Base-by-base conservation (phyloP, 1,284 basidiomycete species). In the Apiotrichum sp. region DNA sequence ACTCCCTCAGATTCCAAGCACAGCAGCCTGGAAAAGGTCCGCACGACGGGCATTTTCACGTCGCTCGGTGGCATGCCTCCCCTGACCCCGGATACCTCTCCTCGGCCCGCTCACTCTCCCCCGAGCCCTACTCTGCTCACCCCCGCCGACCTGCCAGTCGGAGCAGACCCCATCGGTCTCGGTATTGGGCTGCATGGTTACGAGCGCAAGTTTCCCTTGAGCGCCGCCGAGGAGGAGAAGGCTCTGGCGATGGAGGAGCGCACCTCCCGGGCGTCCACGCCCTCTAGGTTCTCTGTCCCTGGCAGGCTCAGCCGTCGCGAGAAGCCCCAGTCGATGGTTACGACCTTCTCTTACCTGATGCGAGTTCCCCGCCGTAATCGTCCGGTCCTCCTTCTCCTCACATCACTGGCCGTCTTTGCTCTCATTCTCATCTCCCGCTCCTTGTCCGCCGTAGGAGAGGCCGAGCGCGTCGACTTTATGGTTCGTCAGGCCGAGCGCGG, bases 351-450 rank as follows among this genome's bases (percentile, higher is more conserved):
- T 14, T 60, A 62, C 45, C 50, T 70, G 16, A 53, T 68, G 29
- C 67, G 70, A 35, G 59, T 73, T 6, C 68, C 71, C 32, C 65
- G 71, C 7, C 58, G 67, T 40, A 40, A 61, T 4, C 67, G 71
- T 34, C 70, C 71, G 1, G 50, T 57, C 4, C 55, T 71, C n/a
- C 49, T 71, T 14, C 32, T 68, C 44, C 56, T 57, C 16, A 59
- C 69, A 32, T 65, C 66, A 31, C 34, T 71, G 36, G 44, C 66
- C 36, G 60, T 60, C 38, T 60, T 72, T 45, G 47, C 48, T 32
- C 36, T 64, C 42, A 47, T 71, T 35, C 50, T 63, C 39, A 52
- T 69, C 47, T 62, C 59, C 13, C 59, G 65, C 36, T 59, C 62
- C 2, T 52, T 61, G 45, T 34, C 49, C 11, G 39, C 47, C 9